Evolutionary conservation across 225 moss, liverwort and hornwort species (phyloP), one percentile per base, ranked within the genome.

Genomic region (Polytrichum commune): DNA sequence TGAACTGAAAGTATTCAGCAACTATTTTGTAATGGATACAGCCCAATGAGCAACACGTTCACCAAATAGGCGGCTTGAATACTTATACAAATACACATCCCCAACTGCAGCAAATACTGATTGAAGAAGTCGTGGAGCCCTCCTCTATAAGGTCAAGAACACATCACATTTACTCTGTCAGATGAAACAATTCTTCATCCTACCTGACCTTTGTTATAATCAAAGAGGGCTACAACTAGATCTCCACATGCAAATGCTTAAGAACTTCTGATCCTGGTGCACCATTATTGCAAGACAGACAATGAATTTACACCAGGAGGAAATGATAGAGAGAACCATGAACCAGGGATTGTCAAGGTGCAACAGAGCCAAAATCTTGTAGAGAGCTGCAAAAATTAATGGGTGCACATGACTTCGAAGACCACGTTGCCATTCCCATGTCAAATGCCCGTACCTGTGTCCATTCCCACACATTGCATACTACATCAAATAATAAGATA

Each of bases 341-440:
- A 95, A 87, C 91, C 88, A 95, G 76, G 91, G 85, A 72, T 83
- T 89, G 85, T 98, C 98, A 65, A 98, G 83, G 77, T 79, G 81
- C 71, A 84, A 76, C 79, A 90, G 63, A 60, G 85, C 85, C 74
- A 98, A 74, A 8, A 86, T 76, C 78, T 93, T 95, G 89, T 93
- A 98, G 65, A 95, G 70, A 55, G 80, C 83, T 81, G 93, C 98
- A 79, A 98, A 98, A 18, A 98, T 69, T 73, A 95, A 84, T 9
- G 98, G 98, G 81, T 98, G 95, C 60, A 93, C 82, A 60, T 91
- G 89, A 74, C 95, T 92, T 77, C 98, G 89, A 79, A 98, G 92
- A 26, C 88, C 95, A 62, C 58, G 79, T 69, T 90, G 74, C 98
- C 98, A 98, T 71, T 98, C 98, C 98, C 98, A 98, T 25, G 98